A percentile compares a stretch with the other conserved stretches of the same genome.
Evolutionary conservation across 1,139 yeast species (phyloP).

Genomic region (Lodderomyces pseudojiufengensis): DNA sequence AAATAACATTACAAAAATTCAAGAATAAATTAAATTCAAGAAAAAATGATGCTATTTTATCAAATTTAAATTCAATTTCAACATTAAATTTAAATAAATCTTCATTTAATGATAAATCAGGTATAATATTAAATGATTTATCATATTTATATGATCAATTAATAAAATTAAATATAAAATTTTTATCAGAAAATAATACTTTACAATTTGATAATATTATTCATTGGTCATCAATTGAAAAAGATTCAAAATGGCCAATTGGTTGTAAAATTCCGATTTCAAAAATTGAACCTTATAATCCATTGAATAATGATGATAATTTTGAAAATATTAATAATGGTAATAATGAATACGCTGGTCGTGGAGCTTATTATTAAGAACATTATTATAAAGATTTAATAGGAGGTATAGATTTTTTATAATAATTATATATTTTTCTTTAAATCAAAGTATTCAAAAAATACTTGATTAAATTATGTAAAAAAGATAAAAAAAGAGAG

Average conservation of each 20-base stretch:
- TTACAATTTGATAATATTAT: slow-evolving; percentile 36
- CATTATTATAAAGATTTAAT: not conserved
- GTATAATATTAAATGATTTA: slow-evolving; percentile 37
- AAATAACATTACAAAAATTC: slow-evolving; percentile 17
- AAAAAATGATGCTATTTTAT: slow-evolving; percentile 31
- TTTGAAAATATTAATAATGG: not conserved
- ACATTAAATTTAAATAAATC: slow-evolving; percentile 35
- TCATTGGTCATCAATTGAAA: slow-evolving; percentile 34
- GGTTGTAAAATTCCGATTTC: slow-evolving; percentile 38
- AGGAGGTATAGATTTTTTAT: no score
- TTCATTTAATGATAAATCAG: slow-evolving; percentile 32
- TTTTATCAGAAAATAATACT: slow-evolving; percentile 42
- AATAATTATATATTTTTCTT: no score
- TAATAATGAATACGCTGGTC: slow-evolving; percentile 11
- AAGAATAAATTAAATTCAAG: slow-evolving; percentile 25
- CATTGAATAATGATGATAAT: slow-evolving; percentile 3
- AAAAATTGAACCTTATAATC: slow-evolving; percentile 13
- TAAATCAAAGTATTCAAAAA: no score
- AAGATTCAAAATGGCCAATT: slow-evolving; percentile 46
- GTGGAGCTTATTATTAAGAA: slow-evolving; percentile 14
- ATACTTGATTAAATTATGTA: no score
- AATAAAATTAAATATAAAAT: slow-evolving; percentile 35
- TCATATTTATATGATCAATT: slow-evolving; percentile 38
- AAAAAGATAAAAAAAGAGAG: no score
- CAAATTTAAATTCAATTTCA: slow-evolving; percentile 34